Conservation (phyloP, 352 stramenopile genomes). For the Globisporangium splendens region DNA sequence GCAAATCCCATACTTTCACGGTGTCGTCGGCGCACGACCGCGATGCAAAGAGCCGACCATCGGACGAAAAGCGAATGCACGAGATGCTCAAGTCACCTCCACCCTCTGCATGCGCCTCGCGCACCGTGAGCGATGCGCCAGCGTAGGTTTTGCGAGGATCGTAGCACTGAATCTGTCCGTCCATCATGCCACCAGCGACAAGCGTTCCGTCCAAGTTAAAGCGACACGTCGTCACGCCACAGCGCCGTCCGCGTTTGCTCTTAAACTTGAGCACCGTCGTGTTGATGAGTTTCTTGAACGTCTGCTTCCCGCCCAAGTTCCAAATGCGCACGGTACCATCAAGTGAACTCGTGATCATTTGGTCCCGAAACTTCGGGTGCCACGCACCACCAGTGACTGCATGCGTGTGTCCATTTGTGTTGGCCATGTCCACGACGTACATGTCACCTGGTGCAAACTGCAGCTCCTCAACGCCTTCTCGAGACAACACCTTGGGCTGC, state of each 20-base stretch:
- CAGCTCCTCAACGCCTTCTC: conserved; percentile 75
- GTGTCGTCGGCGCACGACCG: conserved; percentile 74
- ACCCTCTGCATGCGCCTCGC: conserved; percentile 68
- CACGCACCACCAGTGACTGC: conserved; percentile 62
- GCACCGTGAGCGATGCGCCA: conserved; percentile 53
- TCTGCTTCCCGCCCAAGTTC: conserved; percentile 61
- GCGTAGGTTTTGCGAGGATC: conserved; percentile 72
- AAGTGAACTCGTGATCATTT: conserved; percentile 79
- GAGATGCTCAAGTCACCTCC: conserved; percentile 70
- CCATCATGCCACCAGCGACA: conserved; percentile 66
- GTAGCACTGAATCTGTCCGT: conserved; percentile 75
- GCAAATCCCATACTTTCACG: conserved; percentile 82
- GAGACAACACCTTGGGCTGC: conserved; percentile 71
- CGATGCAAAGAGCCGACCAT: conserved; percentile 56
- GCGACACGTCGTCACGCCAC: conserved; percentile 66
- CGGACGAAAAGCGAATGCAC: conserved; percentile 68
- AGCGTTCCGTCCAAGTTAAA: conserved; percentile 65
- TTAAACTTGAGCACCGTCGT: conserved; percentile 82
- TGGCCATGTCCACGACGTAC: conserved; percentile 85
- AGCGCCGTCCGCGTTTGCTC: conserved; percentile 66
- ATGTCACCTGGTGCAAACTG: conserved; percentile 84
- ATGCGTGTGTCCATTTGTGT: conserved; percentile 83
- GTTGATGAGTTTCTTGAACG: conserved; percentile 80
- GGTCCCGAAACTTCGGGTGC: conserved; percentile 61
- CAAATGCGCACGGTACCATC: conserved; percentile 80